Evolutionary conservation across 2,329 filamentous ascomycete species (phyloP), one percentile per base, ranked within the genome.

Genomic region (Sporothrix inflata): DNA sequence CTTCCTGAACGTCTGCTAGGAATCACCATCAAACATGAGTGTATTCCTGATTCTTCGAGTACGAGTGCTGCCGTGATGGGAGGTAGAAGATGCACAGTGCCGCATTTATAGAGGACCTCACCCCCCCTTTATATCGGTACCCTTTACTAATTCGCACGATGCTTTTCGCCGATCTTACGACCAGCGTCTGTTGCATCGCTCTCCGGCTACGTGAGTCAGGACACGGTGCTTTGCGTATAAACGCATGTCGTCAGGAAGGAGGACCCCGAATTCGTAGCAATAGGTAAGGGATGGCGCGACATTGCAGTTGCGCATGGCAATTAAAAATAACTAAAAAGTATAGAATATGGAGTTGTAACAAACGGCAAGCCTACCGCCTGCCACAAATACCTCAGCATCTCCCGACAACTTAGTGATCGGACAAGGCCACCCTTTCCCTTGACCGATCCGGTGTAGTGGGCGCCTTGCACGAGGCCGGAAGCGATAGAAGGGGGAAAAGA

Each of bases 391-490:
- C 57, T 19, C n/a, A 38, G 19, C 45, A 47, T 47, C 45, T 47
- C 30, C n/a, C n/a, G 21, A 40, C 21, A 27, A 12, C 11, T 6
- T 45, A 8, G 9, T 9, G 60, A 65, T 45, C 57, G 57, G 53
- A 42, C 6, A 19, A 24, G 21, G 38, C n/a, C 40, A 45, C 27
- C 38, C 38, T 24, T 19, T 38, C 16, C 19, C 34, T 45, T 65
- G 60, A 45, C 60, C 60, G 60, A 65, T 65, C 38, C n/a, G 60
- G 38, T 63, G 60, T 65, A 65, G 40, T n/a, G 38, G 7, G 45
- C 34, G 14, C 14, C 3, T 34, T 6, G 30, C 45, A 49, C 40
- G 6, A 30, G 53, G 11, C 14, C 24, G 27, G 42, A 27, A 68
- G 27, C 8, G 12, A 49, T 21, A n/a, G 11, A 11, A 61, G 55